phyloP scores from a whole-genome alignment of 768 basidiomycete species.

The Lactarius hengduanensis region DNA sequence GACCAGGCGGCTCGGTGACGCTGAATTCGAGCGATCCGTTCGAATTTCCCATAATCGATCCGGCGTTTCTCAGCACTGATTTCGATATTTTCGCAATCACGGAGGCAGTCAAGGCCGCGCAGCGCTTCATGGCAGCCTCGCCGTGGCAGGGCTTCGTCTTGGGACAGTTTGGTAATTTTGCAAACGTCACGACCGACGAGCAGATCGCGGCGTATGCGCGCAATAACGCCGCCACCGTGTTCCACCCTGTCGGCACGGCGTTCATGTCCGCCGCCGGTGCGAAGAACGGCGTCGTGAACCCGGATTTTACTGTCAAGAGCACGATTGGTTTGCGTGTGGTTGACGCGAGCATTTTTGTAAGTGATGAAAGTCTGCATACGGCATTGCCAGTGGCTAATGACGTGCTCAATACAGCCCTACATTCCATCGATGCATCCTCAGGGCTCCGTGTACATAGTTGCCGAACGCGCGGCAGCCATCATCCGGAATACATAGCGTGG shows the following conservation, averaged over 20 bases:
- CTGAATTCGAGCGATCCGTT: constrained; percentile 31
- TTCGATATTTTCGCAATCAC: constrained; percentile 7
- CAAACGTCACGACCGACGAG: constrained; percentile 17
- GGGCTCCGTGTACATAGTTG: constrained; percentile 10
- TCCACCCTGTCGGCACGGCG: constrained; percentile 21
- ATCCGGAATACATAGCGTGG: background rate
- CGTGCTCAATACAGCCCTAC: background rate
- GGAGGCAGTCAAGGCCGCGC: constrained; percentile 4
- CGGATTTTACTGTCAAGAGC: constrained; percentile 20
- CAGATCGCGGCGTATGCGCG: constrained; percentile 20
- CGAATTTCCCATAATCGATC: constrained; percentile 32
- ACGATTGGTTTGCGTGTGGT: constrained; percentile 18
- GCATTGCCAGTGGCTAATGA: too few relatives aligned
- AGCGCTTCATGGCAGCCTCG: constrained; percentile 1
- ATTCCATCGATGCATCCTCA: constrained; percentile 17
- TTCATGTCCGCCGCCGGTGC: constrained; percentile 16
- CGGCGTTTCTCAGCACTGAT: constrained; percentile 8
- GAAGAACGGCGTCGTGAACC: constrained; percentile 22
- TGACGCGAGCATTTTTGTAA: constrained; percentile 18
- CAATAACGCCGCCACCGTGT: constrained; percentile 2
- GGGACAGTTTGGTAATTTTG: background rate
- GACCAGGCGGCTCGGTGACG: constrained; percentile 27
- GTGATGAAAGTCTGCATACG: background rate
- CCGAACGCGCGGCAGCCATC: constrained; percentile 6
- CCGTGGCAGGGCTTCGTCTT: constrained; percentile 11